These are phyloP conservation scores for Sarcodon sp. DNA, from an alignment of 768 basidiomycete genomes.

Conservation along the genomic window DNA sequence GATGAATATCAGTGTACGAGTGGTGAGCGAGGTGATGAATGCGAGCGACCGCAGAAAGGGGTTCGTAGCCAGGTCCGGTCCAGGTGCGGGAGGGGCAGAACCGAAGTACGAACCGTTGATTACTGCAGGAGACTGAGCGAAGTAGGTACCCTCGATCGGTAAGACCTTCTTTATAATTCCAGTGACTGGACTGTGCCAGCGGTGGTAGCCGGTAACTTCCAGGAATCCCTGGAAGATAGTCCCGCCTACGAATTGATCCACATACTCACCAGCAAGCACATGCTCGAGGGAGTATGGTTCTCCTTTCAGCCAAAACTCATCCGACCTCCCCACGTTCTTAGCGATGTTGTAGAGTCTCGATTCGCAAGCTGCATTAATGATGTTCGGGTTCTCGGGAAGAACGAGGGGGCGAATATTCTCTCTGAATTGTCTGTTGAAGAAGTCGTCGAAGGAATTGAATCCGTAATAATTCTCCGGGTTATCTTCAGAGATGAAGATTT, in stretches of 20 bases:
- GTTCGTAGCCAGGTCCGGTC: constrained; percentile 9
- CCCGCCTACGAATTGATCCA: constrained; percentile 33
- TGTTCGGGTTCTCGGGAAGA: constrained; percentile 10
- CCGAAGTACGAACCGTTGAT: too few species aligned
- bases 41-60: constrained; percentile 14
- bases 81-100: constrained; percentile 10
- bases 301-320: constrained; percentile 50
- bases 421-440: constrained; percentile 36
- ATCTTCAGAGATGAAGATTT: constrained; percentile 27
- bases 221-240: constrained; percentile 48
- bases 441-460: constrained; percentile 37
- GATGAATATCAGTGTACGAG: constrained; percentile 43
- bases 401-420: constrained; percentile 26
- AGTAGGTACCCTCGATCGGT: constrained; percentile 40
- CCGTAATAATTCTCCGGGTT: constrained; percentile 27
- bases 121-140: constrained; percentile 20
- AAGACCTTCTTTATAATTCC: constrained; percentile 27
- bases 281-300: constrained; percentile 46
- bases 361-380: constrained; percentile 42
- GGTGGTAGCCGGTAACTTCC: constrained; percentile 40
- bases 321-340: constrained; percentile 23
- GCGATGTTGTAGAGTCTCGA: constrained; percentile 31
- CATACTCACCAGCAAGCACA: constrained; percentile 32
- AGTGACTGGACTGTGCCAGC: constrained; percentile 48
- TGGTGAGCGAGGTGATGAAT: constrained; percentile 30